These are phyloP conservation scores for Arachnomyces sp. DNA, from an alignment of 2,329 filamentous ascomycete species.

Conservation along the genomic window DNA sequence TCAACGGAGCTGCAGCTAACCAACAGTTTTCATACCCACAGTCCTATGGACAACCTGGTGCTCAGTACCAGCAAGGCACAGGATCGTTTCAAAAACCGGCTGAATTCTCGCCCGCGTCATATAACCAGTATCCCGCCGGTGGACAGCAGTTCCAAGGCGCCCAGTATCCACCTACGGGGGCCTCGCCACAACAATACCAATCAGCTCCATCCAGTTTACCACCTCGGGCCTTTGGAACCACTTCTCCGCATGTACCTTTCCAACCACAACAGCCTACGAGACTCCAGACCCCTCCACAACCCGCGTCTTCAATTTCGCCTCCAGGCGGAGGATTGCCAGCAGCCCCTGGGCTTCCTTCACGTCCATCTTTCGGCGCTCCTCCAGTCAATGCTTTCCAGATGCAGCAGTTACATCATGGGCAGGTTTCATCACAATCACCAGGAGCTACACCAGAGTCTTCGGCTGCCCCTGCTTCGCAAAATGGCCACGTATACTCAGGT, in stretches of 20 bases:
- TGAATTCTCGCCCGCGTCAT: conserved; percentile 20
- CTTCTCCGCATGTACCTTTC: conserved; percentile 35
- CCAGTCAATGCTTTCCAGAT: conserved; percentile 47
- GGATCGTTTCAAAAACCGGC: conserved; percentile 10
- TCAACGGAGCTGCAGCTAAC: conserved; percentile 36
- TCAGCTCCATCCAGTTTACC: conserved; percentile 19
- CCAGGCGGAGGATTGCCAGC: conserved; percentile 49
- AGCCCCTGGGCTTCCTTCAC: conserved; percentile 52
- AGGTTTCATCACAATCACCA: conserved; percentile 21
- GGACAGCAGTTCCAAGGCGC: conserved; percentile 27
- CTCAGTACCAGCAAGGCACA: conserved; percentile 37
- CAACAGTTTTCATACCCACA: conserved; percentile 33
- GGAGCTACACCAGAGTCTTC: conserved; percentile 22
- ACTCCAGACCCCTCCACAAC: conserved; percentile 37
- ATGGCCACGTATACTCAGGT: conserved; percentile 15
- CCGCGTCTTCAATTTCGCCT: conserved; percentile 31
- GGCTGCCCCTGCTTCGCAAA: conserved; percentile 12
- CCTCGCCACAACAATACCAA: conserved; percentile 25
- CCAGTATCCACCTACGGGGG: conserved; percentile 25
- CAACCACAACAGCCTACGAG: conserved; percentile 36
- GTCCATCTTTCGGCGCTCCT: conserved; percentile 51
- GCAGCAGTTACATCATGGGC: conserved; percentile 51
- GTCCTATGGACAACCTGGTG: conserved; percentile 33
- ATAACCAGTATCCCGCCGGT: conserved; percentile 29
- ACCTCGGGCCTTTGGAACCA: conserved; percentile 31